Base-by-base conservation (phyloP, 192 early-diverging fungal genomes). In the Rhizophagus clarus region DNA sequence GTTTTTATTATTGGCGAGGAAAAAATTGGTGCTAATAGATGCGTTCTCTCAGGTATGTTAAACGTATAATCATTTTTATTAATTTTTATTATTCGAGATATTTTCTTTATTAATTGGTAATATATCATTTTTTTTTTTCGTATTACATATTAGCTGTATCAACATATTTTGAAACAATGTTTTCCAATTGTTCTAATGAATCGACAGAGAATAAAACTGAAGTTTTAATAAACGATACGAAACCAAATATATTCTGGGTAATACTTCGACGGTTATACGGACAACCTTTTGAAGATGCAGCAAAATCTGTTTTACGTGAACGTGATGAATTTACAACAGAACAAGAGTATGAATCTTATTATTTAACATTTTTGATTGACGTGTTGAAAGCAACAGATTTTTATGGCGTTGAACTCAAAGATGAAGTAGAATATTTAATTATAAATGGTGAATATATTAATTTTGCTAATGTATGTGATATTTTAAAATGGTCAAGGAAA, bases 361-460 rank as follows among this genome's bases (percentile, higher is more conserved):
- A 56, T 3, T 56, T 66, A 66, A 12, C 64, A 31, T 66, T 66
- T 31, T n/a, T 70, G 7, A 42, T 70, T 22, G 22, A 70, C 42
- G 1, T 70, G 1, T 34, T 70, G 22, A 22, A 42, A n/a, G 68
- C 37, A 37, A 37, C 68, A n/a, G 34, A 70, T 70, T n/a, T n/a
- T 17, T 70, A 70, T 70, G 10, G 42, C 6, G 22, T 70, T 37
- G 68, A 40, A 42, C 67, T 69, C 34, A 69, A 69, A 69, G 67
- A 37, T 37, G 17, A 34, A 17, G 34, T 69, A 22, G 67, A 69
- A 69, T 4, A 69, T 34, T 17, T 9, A 22, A 69, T 69, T 37
- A 37, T 37, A 17, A 22, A 4, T 7, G 22, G 34, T 20, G 8
- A 4, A 3, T 14, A 22, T 6, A 22, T 69, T 37, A 37, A 37